phyloP scores from a whole-genome alignment of 257 asterid genomes.

The Scutellaria minor region DNA sequence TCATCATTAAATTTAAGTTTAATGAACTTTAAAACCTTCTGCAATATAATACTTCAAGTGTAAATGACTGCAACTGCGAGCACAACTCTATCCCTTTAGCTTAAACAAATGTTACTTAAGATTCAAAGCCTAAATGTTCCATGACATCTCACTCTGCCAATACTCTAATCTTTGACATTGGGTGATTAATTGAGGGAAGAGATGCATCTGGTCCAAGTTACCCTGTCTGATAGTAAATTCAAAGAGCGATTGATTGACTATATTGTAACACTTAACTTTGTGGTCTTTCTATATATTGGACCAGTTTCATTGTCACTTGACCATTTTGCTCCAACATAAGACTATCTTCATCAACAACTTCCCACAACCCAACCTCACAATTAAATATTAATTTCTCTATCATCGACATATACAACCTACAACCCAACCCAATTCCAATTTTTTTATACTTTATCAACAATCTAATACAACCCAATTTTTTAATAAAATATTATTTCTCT shows the following conservation, averaged over 20 bases:
- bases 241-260: background rate
- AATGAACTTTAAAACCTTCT: slow-evolving; percentile 1
- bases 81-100: background rate
- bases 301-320: background rate
- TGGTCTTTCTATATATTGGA: background rate
- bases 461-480: no score
- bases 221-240: background rate
- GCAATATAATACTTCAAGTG: background rate
- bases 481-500: no score
- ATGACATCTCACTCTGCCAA: background rate
- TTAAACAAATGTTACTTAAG: background rate
- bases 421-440: no score
- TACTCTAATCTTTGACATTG: background rate
- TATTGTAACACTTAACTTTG: background rate
- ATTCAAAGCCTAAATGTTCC: background rate
- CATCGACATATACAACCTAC: no score
- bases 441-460: no score
- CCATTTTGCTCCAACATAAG: no score
- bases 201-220: background rate
- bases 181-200: background rate
- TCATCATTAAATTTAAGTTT: background rate
- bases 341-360: no score
- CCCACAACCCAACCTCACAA: no score
- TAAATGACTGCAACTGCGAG: background rate
- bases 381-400: no score